Conservation (phyloP, 257 asterid species). For the Schizonepeta tenuifolia region DNA sequence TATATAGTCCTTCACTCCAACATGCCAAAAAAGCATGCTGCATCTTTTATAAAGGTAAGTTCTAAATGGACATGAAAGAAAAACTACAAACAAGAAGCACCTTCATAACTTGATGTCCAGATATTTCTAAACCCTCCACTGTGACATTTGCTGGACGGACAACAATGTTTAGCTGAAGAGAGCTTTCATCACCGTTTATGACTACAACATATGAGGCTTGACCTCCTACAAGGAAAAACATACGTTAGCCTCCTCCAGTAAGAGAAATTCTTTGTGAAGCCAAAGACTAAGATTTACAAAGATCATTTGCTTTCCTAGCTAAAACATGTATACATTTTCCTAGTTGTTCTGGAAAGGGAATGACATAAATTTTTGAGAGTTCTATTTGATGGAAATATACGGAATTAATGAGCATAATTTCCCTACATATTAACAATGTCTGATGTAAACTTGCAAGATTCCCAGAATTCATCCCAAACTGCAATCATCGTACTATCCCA, state of each 20-base stretch:
- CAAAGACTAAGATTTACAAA: no score
- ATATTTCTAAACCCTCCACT: constrained; percentile 28
- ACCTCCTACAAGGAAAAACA: not conserved
- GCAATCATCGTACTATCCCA: not conserved
- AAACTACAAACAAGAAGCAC: constrained; percentile 34
- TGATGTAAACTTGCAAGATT: not conserved
- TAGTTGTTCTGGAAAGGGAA: not conserved
- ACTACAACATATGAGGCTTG: constrained; percentile 35
- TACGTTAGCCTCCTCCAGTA: not conserved
- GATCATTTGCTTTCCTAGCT: no score
- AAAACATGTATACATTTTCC: no score
- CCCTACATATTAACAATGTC: not conserved
- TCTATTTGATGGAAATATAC: no score
- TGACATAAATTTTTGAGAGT: no score
- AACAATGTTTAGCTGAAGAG: constrained; percentile 30
- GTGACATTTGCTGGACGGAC: constrained; percentile 33
- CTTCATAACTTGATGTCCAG: constrained; percentile 51
- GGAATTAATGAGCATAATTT: no score
- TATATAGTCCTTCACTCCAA: no score
- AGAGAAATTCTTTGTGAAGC: no score
- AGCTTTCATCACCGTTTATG: constrained; percentile 37
- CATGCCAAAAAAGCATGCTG: no score
- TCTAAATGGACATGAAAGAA: constrained; percentile 1
- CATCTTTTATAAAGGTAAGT: not conserved
- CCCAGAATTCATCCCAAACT: no score